Conservation (phyloP, 1,284 basidiomycete genomes). For the Veloporphyrellus conicus region DNA sequence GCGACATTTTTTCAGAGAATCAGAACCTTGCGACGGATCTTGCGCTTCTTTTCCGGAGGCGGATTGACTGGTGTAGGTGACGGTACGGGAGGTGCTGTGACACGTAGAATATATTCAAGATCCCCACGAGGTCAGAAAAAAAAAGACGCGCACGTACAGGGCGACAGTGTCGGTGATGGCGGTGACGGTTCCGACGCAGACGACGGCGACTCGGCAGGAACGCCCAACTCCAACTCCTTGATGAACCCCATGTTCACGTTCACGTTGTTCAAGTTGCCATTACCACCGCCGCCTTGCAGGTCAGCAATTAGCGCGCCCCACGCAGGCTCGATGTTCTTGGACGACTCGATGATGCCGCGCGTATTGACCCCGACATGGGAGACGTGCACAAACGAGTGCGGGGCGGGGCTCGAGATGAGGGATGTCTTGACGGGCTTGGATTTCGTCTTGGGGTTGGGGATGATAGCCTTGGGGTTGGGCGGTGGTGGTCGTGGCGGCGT, state of each 20-base stretch:
- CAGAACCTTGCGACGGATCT: slow-evolving; percentile 31
- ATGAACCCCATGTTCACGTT: slow-evolving; percentile 42
- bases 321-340: slow-evolving; percentile 69
- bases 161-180: not conserved
- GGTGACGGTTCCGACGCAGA: not conserved
- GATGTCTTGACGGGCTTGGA: slow-evolving; percentile 45
- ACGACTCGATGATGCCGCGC: slow-evolving; percentile 65
- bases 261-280: slow-evolving; percentile 52
- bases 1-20: slow-evolving; percentile 19
- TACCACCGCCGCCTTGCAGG: slow-evolving; percentile 49
- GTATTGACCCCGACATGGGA: slow-evolving; percentile 80
- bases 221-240: slow-evolving; percentile 58
- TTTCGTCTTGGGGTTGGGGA: not conserved
- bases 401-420: slow-evolving; percentile 71
- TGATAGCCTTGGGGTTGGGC: not conserved
- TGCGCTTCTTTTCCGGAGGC: slow-evolving; percentile 29
- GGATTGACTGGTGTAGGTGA: slow-evolving; percentile 8
- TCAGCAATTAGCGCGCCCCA: slow-evolving; percentile 70
- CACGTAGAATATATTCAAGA: too few relatives aligned
- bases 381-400: slow-evolving; percentile 80
- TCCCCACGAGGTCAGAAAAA: too few relatives aligned
- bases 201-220: slow-evolving; percentile 7
- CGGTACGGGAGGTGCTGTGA: slow-evolving; percentile 15
- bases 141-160: slow-evolving; percentile 13
- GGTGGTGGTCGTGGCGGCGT: not conserved